Conservation (phyloP, 805 yeast genomes). For the Lachancea dasiensis region DNA sequence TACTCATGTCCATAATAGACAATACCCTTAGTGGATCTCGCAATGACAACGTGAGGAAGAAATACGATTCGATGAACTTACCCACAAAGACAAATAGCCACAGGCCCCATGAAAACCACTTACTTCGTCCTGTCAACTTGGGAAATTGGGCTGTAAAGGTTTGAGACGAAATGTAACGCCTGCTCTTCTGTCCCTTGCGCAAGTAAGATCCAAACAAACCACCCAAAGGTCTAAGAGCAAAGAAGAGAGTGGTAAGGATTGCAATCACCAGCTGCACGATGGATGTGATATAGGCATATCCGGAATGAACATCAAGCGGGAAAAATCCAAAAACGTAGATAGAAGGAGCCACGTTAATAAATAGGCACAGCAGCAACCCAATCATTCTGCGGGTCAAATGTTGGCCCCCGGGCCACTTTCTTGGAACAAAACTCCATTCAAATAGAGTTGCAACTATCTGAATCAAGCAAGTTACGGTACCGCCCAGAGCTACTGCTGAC, state of each 20-base stretch:
- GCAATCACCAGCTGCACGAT: constrained; percentile 53
- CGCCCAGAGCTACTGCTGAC: constrained; percentile 61
- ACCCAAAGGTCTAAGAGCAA: constrained; percentile 58
- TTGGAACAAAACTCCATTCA: constrained; percentile 61
- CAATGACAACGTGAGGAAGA: constrained; percentile 65
- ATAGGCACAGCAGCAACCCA: constrained; percentile 38
- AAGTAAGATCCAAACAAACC: constrained; percentile 42
- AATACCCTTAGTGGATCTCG: constrained; percentile 70
- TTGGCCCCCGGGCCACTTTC: constrained; percentile 67
- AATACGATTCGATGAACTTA: constrained; percentile 72
- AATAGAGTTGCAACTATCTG: constrained; percentile 50
- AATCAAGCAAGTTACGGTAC: constrained; percentile 52
- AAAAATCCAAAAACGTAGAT: constrained; percentile 42
- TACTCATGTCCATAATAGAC: constrained; percentile 45
- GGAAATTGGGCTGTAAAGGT: constrained; percentile 58
- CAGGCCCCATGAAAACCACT: constrained; percentile 57
- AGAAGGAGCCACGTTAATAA: constrained; percentile 46
- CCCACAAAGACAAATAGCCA: constrained; percentile 65
- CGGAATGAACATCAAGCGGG: constrained; percentile 28
- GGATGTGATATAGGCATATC: constrained; percentile 39
- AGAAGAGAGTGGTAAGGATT: constrained; percentile 46
- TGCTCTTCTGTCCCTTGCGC: constrained; percentile 27
- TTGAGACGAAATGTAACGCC: constrained; percentile 47
- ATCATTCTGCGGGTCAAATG: constrained; percentile 46
- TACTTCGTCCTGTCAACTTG: constrained; percentile 45